Percentiles rank a stretch among this genome's conserved stretches.
phyloP scores from a whole-genome alignment of 2,329 filamentous ascomycete species.

The Aspergillus proliferans region DNA sequence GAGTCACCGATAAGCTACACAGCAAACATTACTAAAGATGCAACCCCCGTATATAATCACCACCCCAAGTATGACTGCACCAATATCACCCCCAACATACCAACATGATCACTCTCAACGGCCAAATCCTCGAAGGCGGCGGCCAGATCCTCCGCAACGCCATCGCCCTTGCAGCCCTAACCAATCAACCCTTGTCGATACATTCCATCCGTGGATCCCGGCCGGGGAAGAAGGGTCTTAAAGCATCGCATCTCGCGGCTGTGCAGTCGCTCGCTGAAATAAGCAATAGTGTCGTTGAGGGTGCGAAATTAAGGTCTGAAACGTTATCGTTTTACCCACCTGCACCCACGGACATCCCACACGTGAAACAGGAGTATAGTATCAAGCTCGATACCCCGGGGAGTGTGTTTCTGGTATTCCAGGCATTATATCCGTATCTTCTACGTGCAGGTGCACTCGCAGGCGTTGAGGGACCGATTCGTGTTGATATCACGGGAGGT shows the following conservation, averaged over 20 bases:
- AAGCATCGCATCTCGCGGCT: constrained; percentile 52
- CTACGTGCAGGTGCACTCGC: constrained; percentile 36
- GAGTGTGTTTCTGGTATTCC: constrained; percentile 51
- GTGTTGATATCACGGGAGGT: constrained; percentile 48
- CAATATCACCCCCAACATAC: background rate
- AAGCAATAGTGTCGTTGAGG: constrained; percentile 38
- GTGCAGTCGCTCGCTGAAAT: constrained; percentile 49
- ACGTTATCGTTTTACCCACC: constrained; percentile 29
- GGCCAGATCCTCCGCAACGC: constrained; percentile 56
- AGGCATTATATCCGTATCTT: constrained; percentile 55
- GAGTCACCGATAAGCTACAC: too few relatives aligned
- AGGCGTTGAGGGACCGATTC: constrained; percentile 17
- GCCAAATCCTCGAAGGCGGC: constrained; percentile 55
- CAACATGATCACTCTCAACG: constrained; percentile 41
- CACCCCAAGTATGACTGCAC: too few relatives aligned
- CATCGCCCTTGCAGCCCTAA: constrained; percentile 51
- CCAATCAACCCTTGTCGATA: constrained; percentile 45
- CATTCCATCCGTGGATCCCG: constrained; percentile 49
- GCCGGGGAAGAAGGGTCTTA: constrained; percentile 46
- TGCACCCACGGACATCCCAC: background rate
- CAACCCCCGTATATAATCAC: too few relatives aligned
- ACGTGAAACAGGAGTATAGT: constrained; percentile 28
- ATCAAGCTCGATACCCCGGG: constrained; percentile 47
- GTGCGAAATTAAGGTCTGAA: constrained; percentile 30
- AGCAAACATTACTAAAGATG: too few relatives aligned